Evolutionary conservation across 306 rosid genomes (phyloP).

Genomic region (Trifolium subterraneum): DNA sequence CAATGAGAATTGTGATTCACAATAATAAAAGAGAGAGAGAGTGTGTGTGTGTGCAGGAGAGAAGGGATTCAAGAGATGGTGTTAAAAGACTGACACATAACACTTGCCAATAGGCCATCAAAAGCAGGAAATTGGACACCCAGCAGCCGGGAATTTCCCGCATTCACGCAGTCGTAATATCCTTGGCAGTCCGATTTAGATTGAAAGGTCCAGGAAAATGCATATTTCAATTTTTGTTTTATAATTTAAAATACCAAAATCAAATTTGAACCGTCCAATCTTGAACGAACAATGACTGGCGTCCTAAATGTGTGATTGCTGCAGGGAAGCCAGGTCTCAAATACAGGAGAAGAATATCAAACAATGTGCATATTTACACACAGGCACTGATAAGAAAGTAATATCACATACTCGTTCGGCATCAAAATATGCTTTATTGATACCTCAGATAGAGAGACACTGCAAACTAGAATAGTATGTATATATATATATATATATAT

Average conservation of each 20-base stretch:
- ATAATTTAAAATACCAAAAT: no score
- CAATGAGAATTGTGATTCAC: constrained; percentile 10
- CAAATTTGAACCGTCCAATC: no score
- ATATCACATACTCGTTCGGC: constrained; percentile 1
- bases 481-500: no score
- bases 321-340: neutral
- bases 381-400: neutral
- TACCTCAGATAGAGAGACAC: constrained; percentile 8
- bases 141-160: no score
- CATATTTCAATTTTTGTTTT: no score
- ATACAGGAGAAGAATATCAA: constrained; percentile 1
- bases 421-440: constrained; percentile 19
- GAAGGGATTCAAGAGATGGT: constrained; percentile 17
- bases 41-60: neutral
- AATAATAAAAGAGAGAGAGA: constrained; percentile 9
- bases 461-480: no score
- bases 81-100: neutral
- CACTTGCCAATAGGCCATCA: constrained; percentile 2
- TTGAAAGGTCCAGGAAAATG: no score
- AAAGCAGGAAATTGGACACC: no score
- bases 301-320: no score
- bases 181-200: no score
- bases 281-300: no score
- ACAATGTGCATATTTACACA: neutral
- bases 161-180: no score